Percentiles rank a stretch among this genome's conserved stretches.
These are phyloP conservation scores for Starmerella vaccinii DNA, from an alignment of 805 yeast genomes.

Conservation along the genomic window DNA sequence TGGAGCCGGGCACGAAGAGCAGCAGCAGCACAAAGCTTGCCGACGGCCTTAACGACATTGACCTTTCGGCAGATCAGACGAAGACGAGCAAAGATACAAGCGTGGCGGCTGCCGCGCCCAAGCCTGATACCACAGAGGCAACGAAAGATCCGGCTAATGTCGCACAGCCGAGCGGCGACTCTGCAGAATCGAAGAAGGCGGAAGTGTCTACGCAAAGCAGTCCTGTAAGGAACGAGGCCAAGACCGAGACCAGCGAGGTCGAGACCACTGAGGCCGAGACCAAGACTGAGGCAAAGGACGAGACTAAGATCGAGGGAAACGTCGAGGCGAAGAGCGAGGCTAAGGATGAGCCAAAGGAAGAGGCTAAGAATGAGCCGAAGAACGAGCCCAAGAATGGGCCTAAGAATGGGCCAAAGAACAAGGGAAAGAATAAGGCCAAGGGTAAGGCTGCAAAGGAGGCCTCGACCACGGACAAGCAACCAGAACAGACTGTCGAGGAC, in stretches of 20 bases:
- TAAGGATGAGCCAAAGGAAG: background rate
- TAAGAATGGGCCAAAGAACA: background rate
- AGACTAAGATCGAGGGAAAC: background rate
- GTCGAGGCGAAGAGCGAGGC: background rate
- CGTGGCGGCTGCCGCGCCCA: background rate
- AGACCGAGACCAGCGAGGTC: no score
- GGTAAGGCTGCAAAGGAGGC: background rate
- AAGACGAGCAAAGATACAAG: background rate
- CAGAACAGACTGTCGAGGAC: background rate
- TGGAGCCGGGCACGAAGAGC: background rate
- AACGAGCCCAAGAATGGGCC: background rate
- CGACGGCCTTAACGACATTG: slow-evolving; percentile 15
- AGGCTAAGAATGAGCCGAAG: background rate
- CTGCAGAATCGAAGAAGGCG: background rate
- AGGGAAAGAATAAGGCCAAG: background rate
- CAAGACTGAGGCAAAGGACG: background rate
- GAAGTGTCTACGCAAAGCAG: no score
- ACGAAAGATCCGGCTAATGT: no score
- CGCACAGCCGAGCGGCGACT: no score
- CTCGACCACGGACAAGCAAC: background rate
- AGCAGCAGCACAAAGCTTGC: slow-evolving; percentile 1
- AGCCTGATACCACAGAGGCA: background rate
- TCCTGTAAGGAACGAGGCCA: no score
- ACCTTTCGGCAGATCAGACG: slow-evolving; percentile 4
- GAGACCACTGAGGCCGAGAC: no score